phyloP scores from a whole-genome alignment of 2,329 filamentous ascomycete genomes.

The Xylariaceae sp. region DNA sequence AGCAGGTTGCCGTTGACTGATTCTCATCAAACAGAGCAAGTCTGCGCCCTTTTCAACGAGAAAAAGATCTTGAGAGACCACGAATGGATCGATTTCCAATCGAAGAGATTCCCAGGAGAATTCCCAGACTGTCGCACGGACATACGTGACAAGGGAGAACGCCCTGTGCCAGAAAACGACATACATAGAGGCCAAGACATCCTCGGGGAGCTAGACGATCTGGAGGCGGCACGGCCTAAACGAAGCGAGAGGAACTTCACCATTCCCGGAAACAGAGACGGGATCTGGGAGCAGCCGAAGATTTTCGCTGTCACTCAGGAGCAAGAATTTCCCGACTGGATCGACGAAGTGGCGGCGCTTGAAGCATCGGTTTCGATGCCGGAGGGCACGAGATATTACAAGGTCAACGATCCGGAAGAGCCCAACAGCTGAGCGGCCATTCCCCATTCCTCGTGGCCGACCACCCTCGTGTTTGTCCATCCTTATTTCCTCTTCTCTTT shows the following conservation, averaged over 20 bases:
- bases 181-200: slow-evolving; percentile 5
- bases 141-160: background rate
- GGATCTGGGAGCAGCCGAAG: slow-evolving; percentile 2
- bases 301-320: background rate
- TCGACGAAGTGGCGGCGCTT: slow-evolving; percentile 20
- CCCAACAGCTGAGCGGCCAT: background rate
- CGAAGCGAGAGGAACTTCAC: background rate
- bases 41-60: slow-evolving; percentile 11
- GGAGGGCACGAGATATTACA: slow-evolving; percentile 17
- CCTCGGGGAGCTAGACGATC: slow-evolving; percentile 13
- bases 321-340: slow-evolving; percentile 16
- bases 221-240: slow-evolving; percentile 15
- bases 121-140: background rate
- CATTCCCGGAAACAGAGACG: slow-evolving; percentile 5
- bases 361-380: slow-evolving; percentile 15
- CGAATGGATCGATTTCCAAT: slow-evolving; percentile 3
- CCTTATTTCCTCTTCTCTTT: background rate
- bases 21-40: slow-evolving; percentile 4
- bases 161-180: background rate
- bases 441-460: background rate
- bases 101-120: background rate
- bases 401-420: slow-evolving; percentile 1
- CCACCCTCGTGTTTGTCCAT: background rate
- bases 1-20: slow-evolving; percentile 1
- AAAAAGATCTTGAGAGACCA: slow-evolving; percentile 2